Conservation (phyloP, 306 rosid genomes). For the Erythrophleum fordii region DNA sequence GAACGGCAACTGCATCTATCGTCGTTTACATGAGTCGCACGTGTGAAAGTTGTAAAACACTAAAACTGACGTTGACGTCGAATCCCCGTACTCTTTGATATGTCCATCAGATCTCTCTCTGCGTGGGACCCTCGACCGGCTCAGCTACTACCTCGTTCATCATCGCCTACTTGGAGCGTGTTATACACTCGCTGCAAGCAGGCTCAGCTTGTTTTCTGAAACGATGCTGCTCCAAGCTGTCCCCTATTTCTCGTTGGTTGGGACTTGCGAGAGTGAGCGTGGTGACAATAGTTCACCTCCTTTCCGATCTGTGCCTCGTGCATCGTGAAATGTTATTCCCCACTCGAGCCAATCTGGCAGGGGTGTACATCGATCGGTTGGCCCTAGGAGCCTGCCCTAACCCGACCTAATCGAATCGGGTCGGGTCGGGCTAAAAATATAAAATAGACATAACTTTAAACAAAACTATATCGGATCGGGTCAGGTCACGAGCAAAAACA, state of each 20-base stretch:
- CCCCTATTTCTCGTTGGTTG: background rate
- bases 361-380: too few species aligned
- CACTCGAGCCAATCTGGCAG: conserved; percentile 37
- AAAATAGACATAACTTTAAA: too few species aligned
- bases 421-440: too few species aligned
- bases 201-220: background rate
- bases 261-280: conserved; percentile 17
- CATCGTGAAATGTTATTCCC: background rate
- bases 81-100: background rate
- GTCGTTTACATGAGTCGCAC: conserved; percentile 33
- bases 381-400: too few species aligned
- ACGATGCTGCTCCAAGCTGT: conserved; percentile 12
- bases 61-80: conserved; percentile 42
- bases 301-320: conserved; percentile 19
- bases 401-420: too few species aligned
- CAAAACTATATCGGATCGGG: too few species aligned
- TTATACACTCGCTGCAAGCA: background rate
- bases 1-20: background rate
- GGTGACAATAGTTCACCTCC: conserved; percentile 31
- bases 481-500: too few species aligned
- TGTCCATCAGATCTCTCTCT: background rate
- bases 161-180: background rate
- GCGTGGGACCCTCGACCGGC: conserved; percentile 6
- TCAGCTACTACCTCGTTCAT: background rate
- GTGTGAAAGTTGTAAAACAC: conserved; percentile 32